These are phyloP conservation scores for Arthromyces matolae DNA, from an alignment of 768 basidiomycete species.

Conservation along the genomic window DNA sequence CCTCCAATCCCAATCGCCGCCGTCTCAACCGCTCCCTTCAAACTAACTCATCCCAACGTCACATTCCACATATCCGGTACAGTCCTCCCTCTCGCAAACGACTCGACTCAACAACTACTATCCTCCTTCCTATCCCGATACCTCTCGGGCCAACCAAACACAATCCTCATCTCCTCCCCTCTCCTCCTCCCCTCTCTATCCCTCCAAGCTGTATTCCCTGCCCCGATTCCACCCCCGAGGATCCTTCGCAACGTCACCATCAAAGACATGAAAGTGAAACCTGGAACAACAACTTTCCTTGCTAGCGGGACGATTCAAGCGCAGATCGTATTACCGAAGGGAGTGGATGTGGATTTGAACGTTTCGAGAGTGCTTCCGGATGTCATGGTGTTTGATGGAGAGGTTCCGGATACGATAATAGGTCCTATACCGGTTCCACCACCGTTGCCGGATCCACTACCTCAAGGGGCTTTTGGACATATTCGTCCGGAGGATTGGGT, in stretches of 20 bases:
- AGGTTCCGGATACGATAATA: constrained; percentile 39
- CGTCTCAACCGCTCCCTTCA: constrained; percentile 52
- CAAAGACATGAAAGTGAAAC: constrained; percentile 67
- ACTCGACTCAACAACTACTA: constrained; percentile 39
- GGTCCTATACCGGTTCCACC: constrained; percentile 30
- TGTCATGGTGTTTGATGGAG: constrained; percentile 75
- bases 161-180: constrained; percentile 55
- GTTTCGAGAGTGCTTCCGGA: constrained; percentile 70
- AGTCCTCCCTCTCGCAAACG: constrained; percentile 48
- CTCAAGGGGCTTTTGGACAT: constrained; percentile 70
- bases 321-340: constrained; percentile 61
- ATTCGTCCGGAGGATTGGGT: constrained; percentile 74
- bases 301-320: constrained; percentile 71
- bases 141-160: constrained; percentile 53
- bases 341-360: constrained; percentile 62
- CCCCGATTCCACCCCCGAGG: constrained; percentile 57
- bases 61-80: constrained; percentile 53
- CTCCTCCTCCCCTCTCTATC: constrained; percentile 48
- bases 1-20: constrained; percentile 46
- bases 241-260: constrained; percentile 73
- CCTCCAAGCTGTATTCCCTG: constrained; percentile 56
- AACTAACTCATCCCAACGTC: constrained; percentile 65
- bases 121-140: constrained; percentile 64
- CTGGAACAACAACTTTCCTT: constrained; percentile 48
- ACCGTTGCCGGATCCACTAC: constrained; percentile 63